A percentile compares a stretch with the other conserved stretches of the same genome.
Conservation (phyloP, 1,139 yeast genomes). For the Blastobotrys persicus region DNA sequence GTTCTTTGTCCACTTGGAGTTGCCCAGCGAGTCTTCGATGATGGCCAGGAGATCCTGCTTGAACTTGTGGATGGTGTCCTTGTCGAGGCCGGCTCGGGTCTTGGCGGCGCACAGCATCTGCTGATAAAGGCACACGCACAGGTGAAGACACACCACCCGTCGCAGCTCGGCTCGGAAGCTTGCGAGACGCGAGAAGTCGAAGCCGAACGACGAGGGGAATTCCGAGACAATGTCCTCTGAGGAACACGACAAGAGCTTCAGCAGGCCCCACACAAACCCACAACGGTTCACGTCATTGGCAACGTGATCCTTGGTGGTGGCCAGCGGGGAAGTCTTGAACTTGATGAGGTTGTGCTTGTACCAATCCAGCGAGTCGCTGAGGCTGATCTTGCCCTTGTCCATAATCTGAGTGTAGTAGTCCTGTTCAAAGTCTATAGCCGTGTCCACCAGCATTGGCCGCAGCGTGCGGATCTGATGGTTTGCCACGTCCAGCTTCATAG, state of each 20-base stretch:
- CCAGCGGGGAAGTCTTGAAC: constrained; percentile 9
- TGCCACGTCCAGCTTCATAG: constrained; percentile 96
- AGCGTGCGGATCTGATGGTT: constrained; percentile 87
- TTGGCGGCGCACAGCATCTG: constrained; percentile 53
- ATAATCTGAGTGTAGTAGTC: constrained; percentile 78
- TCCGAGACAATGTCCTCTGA: constrained; percentile 65
- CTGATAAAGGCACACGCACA: constrained; percentile 69
- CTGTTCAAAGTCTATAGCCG: constrained; percentile 89
- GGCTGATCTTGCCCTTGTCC: constrained; percentile 61
- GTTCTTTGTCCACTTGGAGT: constrained; percentile 87
- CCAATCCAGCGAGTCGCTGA: constrained; percentile 71
- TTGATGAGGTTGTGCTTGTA: constrained; percentile 40
- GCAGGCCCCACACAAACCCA: constrained; percentile 49
- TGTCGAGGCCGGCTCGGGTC: constrained; percentile 15
- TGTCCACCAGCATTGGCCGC: constrained; percentile 79
- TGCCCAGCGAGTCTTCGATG: constrained; percentile 81
- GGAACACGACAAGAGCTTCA: constrained; percentile 69
- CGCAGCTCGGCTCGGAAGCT: constrained; percentile 80
- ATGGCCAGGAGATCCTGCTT: constrained; percentile 70
- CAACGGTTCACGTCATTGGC: constrained; percentile 21
- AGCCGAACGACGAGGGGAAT: constrained; percentile 82
- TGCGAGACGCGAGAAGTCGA: constrained; percentile 79
- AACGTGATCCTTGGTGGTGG: constrained; percentile 19
- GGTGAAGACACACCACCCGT: constrained; percentile 75
- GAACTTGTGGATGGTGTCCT: constrained; percentile 33